Conservation (phyloP, 2,329 filamentous ascomycete species). For the Pseudogymnoascus sp. region DNA sequence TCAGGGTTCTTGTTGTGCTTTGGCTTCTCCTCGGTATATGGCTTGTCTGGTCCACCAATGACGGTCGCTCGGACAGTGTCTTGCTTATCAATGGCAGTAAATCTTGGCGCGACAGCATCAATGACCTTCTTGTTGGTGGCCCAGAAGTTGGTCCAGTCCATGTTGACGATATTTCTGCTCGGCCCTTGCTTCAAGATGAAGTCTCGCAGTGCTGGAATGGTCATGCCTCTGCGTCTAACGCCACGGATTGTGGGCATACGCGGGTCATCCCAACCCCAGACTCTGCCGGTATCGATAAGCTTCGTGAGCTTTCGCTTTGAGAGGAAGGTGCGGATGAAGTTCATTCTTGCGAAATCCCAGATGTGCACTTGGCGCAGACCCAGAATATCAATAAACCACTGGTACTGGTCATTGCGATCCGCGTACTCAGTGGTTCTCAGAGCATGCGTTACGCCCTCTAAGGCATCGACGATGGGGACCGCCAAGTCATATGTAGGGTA, state of each 20-base stretch:
- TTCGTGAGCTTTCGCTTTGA: conserved; percentile 83
- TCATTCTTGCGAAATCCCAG: conserved; percentile 79
- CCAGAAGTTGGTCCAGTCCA: conserved; percentile 75
- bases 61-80: conserved; percentile 64
- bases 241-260: conserved; percentile 80
- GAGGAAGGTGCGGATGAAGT: conserved; percentile 74
- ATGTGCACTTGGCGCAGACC: conserved; percentile 69
- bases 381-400: conserved; percentile 73
- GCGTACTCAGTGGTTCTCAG: conserved; percentile 81
- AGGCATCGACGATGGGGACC: conserved; percentile 70
- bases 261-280: conserved; percentile 81
- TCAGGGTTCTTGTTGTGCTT: conserved; percentile 85
- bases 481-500: conserved; percentile 86
- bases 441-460: conserved; percentile 78
- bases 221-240: conserved; percentile 70
- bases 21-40: conserved; percentile 65
- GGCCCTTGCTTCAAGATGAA: conserved; percentile 82
- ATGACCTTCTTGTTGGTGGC: conserved; percentile 41
- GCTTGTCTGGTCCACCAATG: conserved; percentile 52
- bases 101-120: conserved; percentile 63
- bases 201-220: conserved; percentile 67
- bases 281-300: conserved; percentile 66
- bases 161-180: conserved; percentile 72
- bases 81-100: conserved; percentile 62
- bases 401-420: conserved; percentile 77